These are phyloP conservation scores for Amaranthus tricolor DNA, from an alignment of 179 eudicot genomes.

Conservation along the genomic window DNA sequence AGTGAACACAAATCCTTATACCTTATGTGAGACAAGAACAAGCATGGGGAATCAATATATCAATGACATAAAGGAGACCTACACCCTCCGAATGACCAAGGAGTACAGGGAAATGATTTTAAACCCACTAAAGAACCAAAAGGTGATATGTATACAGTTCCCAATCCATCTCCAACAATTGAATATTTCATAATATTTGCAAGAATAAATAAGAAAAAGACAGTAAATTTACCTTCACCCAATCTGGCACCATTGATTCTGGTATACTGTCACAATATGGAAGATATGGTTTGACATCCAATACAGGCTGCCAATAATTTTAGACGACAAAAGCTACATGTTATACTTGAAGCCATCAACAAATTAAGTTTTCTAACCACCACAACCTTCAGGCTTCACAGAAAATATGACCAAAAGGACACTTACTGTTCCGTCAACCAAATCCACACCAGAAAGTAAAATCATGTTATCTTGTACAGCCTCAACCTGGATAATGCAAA, in stretches of 20 bases:
- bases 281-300: constrained; percentile 94
- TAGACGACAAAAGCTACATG: background rate
- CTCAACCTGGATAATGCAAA: constrained; percentile 53
- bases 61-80: background rate
- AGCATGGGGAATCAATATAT: background rate
- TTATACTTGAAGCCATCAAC: constrained; percentile 2
- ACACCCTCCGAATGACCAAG: background rate
- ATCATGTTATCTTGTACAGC: constrained; percentile 63
- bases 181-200: background rate
- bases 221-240: constrained; percentile 65
- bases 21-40: background rate
- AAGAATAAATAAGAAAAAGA: background rate
- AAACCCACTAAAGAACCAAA: background rate
- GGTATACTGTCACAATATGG: constrained; percentile 83
- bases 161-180: background rate
- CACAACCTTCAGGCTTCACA: background rate
- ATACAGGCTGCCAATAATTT: constrained; percentile 62
- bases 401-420: background rate
- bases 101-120: background rate
- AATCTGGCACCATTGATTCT: constrained; percentile 71
- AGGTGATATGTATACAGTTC: background rate
- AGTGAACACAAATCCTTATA: background rate
- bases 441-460: constrained; percentile 86
- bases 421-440: constrained; percentile 97
- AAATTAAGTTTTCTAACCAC: background rate